Percentiles rank a stretch among this genome's conserved stretches.
Evolutionary conservation across 2,329 filamentous ascomycete species (phyloP).

Genomic region (Ophiostoma perfectum): DNA sequence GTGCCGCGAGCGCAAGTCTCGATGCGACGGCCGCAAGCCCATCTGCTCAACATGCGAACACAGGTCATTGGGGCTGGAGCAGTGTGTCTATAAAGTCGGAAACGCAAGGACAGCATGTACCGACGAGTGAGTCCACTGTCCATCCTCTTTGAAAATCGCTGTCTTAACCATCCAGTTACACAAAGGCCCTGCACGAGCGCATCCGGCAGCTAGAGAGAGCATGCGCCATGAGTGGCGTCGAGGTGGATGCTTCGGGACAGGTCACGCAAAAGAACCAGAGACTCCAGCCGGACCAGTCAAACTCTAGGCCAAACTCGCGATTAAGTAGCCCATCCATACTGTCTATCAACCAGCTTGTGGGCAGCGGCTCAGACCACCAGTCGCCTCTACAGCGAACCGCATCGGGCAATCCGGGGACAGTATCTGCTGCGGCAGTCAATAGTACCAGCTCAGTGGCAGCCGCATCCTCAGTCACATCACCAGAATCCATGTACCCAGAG

Average conservation of each 20-base stretch:
- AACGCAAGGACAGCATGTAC: slow-evolving; percentile 22
- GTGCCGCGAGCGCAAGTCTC: slow-evolving; percentile 39
- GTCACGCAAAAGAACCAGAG: neutral
- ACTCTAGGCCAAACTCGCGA: neutral
- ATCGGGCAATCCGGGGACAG: neutral
- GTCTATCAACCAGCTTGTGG: neutral
- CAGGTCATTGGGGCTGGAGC: slow-evolving; percentile 28
- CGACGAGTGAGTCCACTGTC: slow-evolving; percentile 19
- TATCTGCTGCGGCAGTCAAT: neutral
- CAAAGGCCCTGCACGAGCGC: slow-evolving; percentile 23
- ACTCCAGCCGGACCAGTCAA: neutral
- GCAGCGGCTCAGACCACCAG: neutral
- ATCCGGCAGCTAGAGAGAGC: slow-evolving; percentile 22
- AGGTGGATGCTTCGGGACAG: slow-evolving; percentile 15
- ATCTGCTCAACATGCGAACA: slow-evolving; percentile 40
- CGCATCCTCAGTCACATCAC: slow-evolving; percentile 9
- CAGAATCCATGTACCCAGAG: slow-evolving; percentile 15
- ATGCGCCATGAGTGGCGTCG: slow-evolving; percentile 20
- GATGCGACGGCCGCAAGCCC: slow-evolving; percentile 41
- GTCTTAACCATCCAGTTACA: slow-evolving; percentile 15
- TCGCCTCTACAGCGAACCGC: neutral
- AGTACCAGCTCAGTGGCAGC: neutral
- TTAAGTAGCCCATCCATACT: neutral
- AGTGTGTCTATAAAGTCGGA: slow-evolving; percentile 22
- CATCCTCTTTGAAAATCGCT: too few relatives aligned